Conservation (phyloP, 768 basidiomycete genomes). For the Mycena epipterygia region DNA sequence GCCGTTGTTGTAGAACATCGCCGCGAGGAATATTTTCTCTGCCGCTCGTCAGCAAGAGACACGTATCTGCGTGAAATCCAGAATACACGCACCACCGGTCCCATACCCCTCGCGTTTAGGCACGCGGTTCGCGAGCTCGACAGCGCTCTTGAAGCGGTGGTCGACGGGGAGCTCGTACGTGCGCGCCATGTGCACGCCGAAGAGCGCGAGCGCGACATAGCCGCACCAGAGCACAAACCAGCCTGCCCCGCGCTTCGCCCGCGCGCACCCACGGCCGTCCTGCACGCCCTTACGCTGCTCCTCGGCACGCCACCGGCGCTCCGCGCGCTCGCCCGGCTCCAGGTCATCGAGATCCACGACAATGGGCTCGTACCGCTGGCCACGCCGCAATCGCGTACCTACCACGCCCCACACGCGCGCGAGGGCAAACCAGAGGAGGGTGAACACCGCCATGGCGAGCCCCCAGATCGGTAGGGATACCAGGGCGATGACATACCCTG, state of each 20-base stretch:
- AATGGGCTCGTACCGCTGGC: neutral
- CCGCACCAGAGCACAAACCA: neutral
- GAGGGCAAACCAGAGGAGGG: neutral
- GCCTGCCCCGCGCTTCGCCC: neutral
- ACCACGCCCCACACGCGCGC: neutral
- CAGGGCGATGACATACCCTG: neutral
- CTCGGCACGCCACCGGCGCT: too few relatives aligned
- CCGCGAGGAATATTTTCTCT: conserved; percentile 54
- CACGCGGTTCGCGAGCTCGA: conserved; percentile 1
- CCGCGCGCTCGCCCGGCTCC: too few relatives aligned
- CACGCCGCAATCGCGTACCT: neutral
- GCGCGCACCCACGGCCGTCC: neutral
- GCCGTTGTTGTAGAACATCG: conserved; percentile 56
- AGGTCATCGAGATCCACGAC: neutral
- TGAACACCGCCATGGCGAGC: neutral
- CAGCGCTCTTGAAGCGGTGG: neutral
- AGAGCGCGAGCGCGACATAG: neutral
- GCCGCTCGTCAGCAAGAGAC: neutral
- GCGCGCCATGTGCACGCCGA: conserved; percentile 1
- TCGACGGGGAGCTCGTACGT: conserved; percentile 17
- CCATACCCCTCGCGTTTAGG: conserved; percentile 16
- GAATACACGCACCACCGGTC: conserved; percentile 15
- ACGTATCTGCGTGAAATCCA: neutral
- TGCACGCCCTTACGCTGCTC: neutral
- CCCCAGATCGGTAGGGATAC: neutral